Base-by-base conservation (phyloP, 2,329 filamentous ascomycete species). In the Neonectria ditissima region DNA sequence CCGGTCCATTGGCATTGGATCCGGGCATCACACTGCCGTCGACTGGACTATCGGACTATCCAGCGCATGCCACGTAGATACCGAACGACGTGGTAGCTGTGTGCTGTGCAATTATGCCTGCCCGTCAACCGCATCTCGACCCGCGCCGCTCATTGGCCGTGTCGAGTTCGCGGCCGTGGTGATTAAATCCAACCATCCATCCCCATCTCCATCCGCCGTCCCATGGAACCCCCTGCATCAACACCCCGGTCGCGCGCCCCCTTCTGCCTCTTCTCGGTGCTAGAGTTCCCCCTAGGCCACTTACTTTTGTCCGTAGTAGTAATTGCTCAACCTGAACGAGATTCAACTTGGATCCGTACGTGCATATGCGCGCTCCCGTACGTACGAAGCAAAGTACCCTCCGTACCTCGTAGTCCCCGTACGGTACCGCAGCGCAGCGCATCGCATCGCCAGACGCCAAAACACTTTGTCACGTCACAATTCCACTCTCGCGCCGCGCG, bases 401-500 rank as follows among this genome's bases (percentile, higher is more conserved):
- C n/a, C n/a, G n/a, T 2, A 10, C 9, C 9, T 4, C 16, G 18
- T 41, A 41, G 37, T 16, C 39, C 39, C 32, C 32, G 32, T 71
- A 69, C 62, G 60, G 60, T 55, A 41, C 55, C 58, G 55, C 57
- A 51, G 52, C 59, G 55, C 55, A 41, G 52, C 58, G 55, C 57
- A 51, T 50, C 59, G 55, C 55, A 52, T 47, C 56, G 50, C 60
- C 37, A 65, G 57, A 50, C 59, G 55, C 44, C 24, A 66, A n/a
- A n/a, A n/a, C n/a, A n/a, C n/a, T 63, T 67, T 70, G 70, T 72
- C 70, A 73, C 69, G 69, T 70, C 70, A 68, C 69, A 70, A 71
- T 69, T 71, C 68, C 4, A 41, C 53, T 66, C 37, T 48, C 63
- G 59, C 65, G 34, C 34, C 65, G 34, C 34, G 32, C 32, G 3